phyloP scores from a whole-genome alignment of 2,329 filamentous ascomycete genomes.

The Paecilomyces dactylethromorphus region DNA sequence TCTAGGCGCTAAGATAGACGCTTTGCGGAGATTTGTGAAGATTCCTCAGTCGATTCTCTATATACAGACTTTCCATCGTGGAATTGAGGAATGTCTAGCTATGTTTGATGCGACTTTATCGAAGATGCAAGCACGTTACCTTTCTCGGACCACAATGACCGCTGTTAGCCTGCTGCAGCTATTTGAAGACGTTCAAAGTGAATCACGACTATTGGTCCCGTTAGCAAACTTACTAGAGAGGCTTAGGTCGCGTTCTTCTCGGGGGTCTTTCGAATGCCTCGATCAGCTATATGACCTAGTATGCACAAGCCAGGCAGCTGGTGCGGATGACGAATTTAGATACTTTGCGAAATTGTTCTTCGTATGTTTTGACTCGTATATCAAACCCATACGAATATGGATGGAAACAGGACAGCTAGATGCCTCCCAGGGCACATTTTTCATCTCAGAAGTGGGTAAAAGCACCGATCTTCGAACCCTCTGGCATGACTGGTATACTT shows the following conservation, averaged over 20 bases:
- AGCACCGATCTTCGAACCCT: constrained; percentile 56
- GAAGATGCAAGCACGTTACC: constrained; percentile 53
- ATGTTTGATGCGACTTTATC: constrained; percentile 56
- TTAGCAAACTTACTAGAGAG: constrained; percentile 58
- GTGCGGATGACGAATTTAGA: constrained; percentile 55
- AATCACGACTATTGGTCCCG: constrained; percentile 50
- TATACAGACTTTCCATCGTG: constrained; percentile 65
- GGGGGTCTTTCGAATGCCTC: constrained; percentile 63
- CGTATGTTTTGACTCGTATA: constrained; percentile 73
- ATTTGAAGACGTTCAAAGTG: constrained; percentile 49
- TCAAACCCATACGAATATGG: constrained; percentile 74
- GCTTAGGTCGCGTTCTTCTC: constrained; percentile 38
- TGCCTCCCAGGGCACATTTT: constrained; percentile 64
- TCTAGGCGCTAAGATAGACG: constrained; percentile 43
- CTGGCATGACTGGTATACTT: constrained; percentile 69
- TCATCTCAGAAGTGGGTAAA: constrained; percentile 57
- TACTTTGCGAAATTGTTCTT: constrained; percentile 67
- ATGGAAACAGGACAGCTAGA: constrained; percentile 71
- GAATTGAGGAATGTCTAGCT: constrained; percentile 51
- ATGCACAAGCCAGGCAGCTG: constrained; percentile 62
- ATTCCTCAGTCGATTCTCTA: constrained; percentile 48
- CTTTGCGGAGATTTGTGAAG: constrained; percentile 44
- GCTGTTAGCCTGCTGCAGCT: constrained; percentile 63
- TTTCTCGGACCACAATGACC: constrained; percentile 47
- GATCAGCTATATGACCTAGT: constrained; percentile 70